Evolutionary conservation across 495 filamentous ascomycete genomes (phyloP).

Genomic region (Cryomyces antarcticus): DNA sequence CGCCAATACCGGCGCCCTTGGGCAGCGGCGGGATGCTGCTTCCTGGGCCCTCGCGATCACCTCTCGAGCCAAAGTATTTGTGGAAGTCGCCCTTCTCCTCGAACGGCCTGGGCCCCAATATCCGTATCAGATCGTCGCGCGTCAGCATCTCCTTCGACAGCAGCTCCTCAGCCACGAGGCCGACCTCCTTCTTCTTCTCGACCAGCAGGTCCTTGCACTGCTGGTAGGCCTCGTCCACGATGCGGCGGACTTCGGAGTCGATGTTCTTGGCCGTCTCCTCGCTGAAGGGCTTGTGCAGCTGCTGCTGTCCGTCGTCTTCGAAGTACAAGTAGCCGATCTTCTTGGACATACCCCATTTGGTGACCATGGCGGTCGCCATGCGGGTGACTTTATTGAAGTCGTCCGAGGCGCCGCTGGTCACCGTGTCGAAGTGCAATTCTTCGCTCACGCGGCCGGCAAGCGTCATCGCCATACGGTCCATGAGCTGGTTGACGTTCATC

Average conservation of each 20-base stretch:
- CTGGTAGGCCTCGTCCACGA: conserved; percentile 77
- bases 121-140: conserved; percentile 74
- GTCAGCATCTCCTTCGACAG: conserved; percentile 76
- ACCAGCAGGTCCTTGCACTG: conserved; percentile 68
- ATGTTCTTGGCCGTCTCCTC: conserved; percentile 84
- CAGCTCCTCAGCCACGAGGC: conserved; percentile 81
- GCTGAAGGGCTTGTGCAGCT: conserved; percentile 83
- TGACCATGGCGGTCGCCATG: conserved; percentile 93
- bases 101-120: conserved; percentile 67
- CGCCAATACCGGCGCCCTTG: not conserved
- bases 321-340: conserved; percentile 85
- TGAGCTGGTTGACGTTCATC: conserved; percentile 85
- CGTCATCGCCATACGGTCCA: conserved; percentile 99
- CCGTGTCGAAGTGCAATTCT: conserved; percentile 87
- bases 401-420: conserved; percentile 83
- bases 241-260: conserved; percentile 71
- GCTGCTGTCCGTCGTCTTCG: conserved; percentile 48
- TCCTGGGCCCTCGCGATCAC: conserved; percentile 3
- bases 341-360: conserved; percentile 90
- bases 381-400: conserved; percentile 97
- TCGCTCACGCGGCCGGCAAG: conserved; percentile 85
- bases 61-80: conserved; percentile 56
- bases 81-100: conserved; percentile 70
- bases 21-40: not conserved
- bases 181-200: conserved; percentile 73